Evolutionary conservation across 1,284 basidiomycete genomes (phyloP).

Genomic region (Boletus semigastroideus): DNA sequence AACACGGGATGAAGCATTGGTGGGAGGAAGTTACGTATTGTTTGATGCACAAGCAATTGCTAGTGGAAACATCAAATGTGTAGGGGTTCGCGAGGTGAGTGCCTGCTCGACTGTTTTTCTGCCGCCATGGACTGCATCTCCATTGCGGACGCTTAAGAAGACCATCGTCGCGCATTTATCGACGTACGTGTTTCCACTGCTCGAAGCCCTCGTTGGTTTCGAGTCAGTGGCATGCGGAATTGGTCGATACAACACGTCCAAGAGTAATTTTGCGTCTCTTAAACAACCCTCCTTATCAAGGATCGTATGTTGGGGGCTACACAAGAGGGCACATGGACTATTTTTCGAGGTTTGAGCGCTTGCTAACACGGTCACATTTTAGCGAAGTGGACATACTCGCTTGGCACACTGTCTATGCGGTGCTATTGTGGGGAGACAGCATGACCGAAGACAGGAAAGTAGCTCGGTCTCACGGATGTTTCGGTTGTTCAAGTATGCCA

Average conservation of each 20-base stretch:
- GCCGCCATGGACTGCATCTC: constrained; percentile 10
- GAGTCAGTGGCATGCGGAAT: constrained; percentile 33
- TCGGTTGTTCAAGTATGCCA: constrained; percentile 78
- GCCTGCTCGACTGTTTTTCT: constrained; percentile 13
- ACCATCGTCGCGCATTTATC: constrained; percentile 75
- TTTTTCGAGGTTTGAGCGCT: neutral
- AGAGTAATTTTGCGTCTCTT: constrained; percentile 55
- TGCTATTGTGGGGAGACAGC: constrained; percentile 69
- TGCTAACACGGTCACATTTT: constrained; percentile 16
- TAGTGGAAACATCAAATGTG: constrained; percentile 51
- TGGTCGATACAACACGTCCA: constrained; percentile 91
- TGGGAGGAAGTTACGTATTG: constrained; percentile 84
- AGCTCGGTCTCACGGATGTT: constrained; percentile 47
- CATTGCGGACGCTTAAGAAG: constrained; percentile 80
- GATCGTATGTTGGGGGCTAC: constrained; percentile 80
- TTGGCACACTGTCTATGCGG: constrained; percentile 77
- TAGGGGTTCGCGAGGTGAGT: constrained; percentile 58
- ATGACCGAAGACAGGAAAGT: constrained; percentile 45
- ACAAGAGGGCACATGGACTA: constrained; percentile 56
- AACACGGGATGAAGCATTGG: constrained; percentile 62
- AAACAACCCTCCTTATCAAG: constrained; percentile 82
- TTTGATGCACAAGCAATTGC: constrained; percentile 65
- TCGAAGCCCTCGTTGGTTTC: constrained; percentile 59
- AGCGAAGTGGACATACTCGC: constrained; percentile 63
- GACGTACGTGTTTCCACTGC: constrained; percentile 41